phyloP scores from a whole-genome alignment of 78 protist genomes.

The Dictyostelium purpureum region DNA sequence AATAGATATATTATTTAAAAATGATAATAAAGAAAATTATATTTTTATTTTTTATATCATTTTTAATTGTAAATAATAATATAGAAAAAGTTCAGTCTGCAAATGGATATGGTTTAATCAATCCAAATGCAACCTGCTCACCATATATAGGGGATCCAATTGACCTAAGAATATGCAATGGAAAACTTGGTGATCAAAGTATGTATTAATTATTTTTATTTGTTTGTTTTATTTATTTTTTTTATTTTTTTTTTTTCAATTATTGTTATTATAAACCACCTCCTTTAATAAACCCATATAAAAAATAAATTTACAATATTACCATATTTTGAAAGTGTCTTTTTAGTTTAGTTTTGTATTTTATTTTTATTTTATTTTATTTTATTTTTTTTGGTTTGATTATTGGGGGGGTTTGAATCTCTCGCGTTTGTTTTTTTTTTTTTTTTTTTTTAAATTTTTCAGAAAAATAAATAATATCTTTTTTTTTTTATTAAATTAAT shows the following conservation, averaged over 20 bases:
- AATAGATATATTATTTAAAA: too few species aligned
- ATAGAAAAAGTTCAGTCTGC: background rate
- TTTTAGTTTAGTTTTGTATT: too few species aligned
- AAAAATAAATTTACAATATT: background rate
- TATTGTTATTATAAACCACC: too few species aligned
- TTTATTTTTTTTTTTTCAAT: too few species aligned
- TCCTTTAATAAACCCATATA: background rate
- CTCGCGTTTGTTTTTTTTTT: too few species aligned
- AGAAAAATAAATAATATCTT: background rate
- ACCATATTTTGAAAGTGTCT: too few species aligned
- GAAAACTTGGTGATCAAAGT: background rate
- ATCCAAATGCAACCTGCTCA: constrained; percentile 9
- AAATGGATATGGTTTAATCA: background rate
- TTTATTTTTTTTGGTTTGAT: too few species aligned
- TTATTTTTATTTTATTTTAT: too few species aligned
- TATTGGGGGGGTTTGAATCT: too few species aligned
- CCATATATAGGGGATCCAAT: constrained; percentile 21
- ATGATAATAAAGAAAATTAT: background rate
- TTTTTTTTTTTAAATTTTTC: background rate
- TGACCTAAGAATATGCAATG: background rate
- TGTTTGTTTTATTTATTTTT: too few species aligned
- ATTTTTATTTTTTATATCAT: background rate
- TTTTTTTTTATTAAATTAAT: background rate
- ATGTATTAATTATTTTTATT: background rate
- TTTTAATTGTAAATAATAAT: constrained; percentile 5